These are phyloP conservation scores for Penicillium macrosclerotiorum DNA, from an alignment of 495 filamentous ascomycete genomes.

Conservation along the genomic window DNA sequence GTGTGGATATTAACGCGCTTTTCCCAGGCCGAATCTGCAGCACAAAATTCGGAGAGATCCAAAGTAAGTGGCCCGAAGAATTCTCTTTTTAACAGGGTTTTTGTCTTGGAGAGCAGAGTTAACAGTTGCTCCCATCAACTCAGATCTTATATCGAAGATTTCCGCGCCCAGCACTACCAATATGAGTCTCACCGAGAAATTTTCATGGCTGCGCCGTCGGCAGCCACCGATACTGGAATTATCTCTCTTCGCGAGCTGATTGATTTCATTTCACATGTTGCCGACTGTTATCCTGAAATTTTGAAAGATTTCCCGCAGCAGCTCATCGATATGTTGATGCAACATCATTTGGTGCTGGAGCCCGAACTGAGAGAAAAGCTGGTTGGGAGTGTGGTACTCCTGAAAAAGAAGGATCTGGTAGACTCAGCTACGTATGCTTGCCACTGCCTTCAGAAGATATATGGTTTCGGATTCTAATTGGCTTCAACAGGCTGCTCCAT, in stretches of 20 bases:
- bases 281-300: conserved; percentile 85
- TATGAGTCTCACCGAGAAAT: conserved; percentile 90
- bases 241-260: conserved; percentile 80
- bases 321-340: conserved; percentile 71
- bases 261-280: conserved; percentile 87
- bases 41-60: conserved; percentile 87
- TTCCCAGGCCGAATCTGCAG: conserved; percentile 71
- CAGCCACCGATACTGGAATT: conserved; percentile 70
- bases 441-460: background rate
- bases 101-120: background rate
- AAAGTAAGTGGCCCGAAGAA: conserved; percentile 46
- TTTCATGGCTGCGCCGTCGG: conserved; percentile 77
- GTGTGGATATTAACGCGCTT: conserved; percentile 20
- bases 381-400: conserved; percentile 81
- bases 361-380: conserved; percentile 88
- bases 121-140: conserved; percentile 2
- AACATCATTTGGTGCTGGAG: conserved; percentile 78
- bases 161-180: conserved; percentile 82
- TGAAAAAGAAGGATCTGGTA: conserved; percentile 88
- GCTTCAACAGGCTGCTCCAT: conserved; percentile 60
- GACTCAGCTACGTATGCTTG: conserved; percentile 65
- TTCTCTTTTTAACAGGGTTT: background rate
- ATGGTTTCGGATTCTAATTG: conserved; percentile 5
- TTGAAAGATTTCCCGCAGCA: conserved; percentile 76
- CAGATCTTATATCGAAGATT: conserved; percentile 83